Evolutionary conservation across 2,329 filamentous ascomycete genomes (phyloP).

Genomic region (Pseudogymnoascus sp.): DNA sequence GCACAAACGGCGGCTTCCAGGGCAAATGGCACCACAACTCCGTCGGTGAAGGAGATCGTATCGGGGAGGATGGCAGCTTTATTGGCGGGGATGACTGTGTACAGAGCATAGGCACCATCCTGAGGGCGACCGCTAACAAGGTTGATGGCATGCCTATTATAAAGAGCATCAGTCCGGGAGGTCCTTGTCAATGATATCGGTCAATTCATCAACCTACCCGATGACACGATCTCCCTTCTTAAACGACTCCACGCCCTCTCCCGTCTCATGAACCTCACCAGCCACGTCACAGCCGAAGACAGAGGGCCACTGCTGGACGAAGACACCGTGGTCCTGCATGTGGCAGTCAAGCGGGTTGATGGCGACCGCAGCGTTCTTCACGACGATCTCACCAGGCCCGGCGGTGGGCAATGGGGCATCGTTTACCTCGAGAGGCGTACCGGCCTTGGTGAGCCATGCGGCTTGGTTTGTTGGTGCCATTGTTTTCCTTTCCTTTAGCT

Average conservation of each 20-base stretch:
- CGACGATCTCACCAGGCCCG: constrained; percentile 29
- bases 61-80: constrained; percentile 20
- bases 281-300: background rate
- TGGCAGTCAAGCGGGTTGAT: constrained; percentile 34
- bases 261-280: background rate
- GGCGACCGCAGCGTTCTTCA: constrained; percentile 32
- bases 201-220: background rate
- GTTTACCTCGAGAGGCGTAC: constrained; percentile 26
- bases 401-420: constrained; percentile 31
- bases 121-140: constrained; percentile 22
- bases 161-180: constrained; percentile 10
- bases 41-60: constrained; percentile 14
- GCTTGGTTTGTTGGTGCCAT: background rate
- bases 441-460: constrained; percentile 20
- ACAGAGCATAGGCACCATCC: constrained; percentile 23
- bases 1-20: constrained; percentile 24
- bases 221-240: constrained; percentile 8
- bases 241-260: background rate
- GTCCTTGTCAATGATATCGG: background rate
- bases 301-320: constrained; percentile 13
- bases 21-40: constrained; percentile 14
- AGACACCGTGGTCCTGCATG: constrained; percentile 9
- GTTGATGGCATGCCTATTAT: constrained; percentile 15
- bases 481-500: background rate
- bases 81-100: constrained; percentile 11